Percentiles rank a stretch among this genome's conserved stretches.
Conservation (phyloP, 169 alveolate species). For the Babesia gibsoni region DNA sequence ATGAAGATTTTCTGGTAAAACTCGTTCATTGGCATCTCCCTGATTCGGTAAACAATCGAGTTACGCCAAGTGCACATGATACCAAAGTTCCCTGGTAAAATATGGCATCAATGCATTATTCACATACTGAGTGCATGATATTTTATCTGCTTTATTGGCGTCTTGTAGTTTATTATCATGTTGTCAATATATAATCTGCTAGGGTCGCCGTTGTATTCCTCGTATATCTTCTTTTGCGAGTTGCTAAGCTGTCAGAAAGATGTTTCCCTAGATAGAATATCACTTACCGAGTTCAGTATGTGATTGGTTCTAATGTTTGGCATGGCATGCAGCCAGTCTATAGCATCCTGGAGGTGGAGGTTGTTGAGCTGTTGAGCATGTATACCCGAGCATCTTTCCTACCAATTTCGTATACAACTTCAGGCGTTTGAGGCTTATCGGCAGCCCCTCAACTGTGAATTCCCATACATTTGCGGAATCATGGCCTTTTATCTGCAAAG, state of each 20-base stretch:
- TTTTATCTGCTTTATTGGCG: constrained; percentile 65
- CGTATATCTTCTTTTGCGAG: constrained; percentile 70
- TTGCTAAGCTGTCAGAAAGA: constrained; percentile 36
- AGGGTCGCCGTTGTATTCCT: constrained; percentile 76
- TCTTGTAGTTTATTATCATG: constrained; percentile 69
- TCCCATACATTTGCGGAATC: constrained; percentile 68
- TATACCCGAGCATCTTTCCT: not conserved
- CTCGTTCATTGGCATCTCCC: constrained; percentile 79
- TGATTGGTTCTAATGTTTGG: constrained; percentile 70
- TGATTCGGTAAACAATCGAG: constrained; percentile 67
- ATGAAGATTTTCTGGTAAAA: constrained; percentile 76
- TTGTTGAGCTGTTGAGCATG: constrained; percentile 32
- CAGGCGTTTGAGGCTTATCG: constrained; percentile 72
- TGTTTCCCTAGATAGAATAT: not conserved
- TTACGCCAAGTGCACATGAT: constrained; percentile 73
- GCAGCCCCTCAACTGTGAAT: constrained; percentile 70
- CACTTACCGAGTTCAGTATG: constrained; percentile 66
- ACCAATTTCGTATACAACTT: constrained; percentile 69
- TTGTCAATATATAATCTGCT: constrained; percentile 74
- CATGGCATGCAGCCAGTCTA: constrained; percentile 74
- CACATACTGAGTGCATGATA: constrained; percentile 55
- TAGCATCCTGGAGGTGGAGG: constrained; percentile 75
- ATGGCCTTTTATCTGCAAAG: constrained; percentile 36
- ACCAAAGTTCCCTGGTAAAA: constrained; percentile 68
- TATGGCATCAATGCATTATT: not conserved